Conservation (phyloP, 768 basidiomycete genomes). For the Cyclocybe aegerita region DNA sequence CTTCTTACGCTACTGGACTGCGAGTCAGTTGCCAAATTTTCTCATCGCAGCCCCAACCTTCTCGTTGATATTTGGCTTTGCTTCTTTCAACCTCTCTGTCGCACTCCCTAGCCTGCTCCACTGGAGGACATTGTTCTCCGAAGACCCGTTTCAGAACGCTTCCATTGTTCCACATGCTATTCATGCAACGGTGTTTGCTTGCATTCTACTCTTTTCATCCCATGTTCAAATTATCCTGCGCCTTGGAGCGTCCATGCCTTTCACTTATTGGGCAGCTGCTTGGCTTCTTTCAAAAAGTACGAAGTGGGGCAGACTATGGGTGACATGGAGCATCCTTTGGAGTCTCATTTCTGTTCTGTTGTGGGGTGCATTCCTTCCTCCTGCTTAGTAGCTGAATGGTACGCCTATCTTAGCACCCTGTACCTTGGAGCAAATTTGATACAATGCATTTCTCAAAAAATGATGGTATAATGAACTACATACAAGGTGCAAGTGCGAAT, state of each 20-base stretch:
- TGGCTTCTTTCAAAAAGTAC: slow-evolving; percentile 54
- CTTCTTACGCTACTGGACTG: slow-evolving; percentile 84
- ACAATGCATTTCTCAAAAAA: no score
- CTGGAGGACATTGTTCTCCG: neutral
- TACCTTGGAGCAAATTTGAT: neutral
- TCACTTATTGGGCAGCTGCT: slow-evolving; percentile 86
- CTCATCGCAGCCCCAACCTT: slow-evolving; percentile 75
- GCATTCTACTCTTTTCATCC: slow-evolving; percentile 71
- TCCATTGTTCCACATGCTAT: slow-evolving; percentile 70
- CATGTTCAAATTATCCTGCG: slow-evolving; percentile 89
- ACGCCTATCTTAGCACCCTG: neutral
- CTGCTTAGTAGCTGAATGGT: slow-evolving; percentile 56
- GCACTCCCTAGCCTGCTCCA: slow-evolving; percentile 3
- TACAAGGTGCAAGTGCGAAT: no score
- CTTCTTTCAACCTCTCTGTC: slow-evolving; percentile 28
- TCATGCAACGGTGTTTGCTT: slow-evolving; percentile 63
- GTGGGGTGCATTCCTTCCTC: slow-evolving; percentile 87
- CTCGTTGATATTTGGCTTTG: slow-evolving; percentile 44
- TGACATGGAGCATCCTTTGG: slow-evolving; percentile 81
- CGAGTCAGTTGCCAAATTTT: slow-evolving; percentile 85
- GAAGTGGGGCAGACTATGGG: slow-evolving; percentile 57
- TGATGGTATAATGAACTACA: no score
- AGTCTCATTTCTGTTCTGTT: slow-evolving; percentile 65
- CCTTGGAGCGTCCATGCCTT: slow-evolving; percentile 71
- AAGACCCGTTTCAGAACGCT: slow-evolving; percentile 6